Percentiles rank a stretch among this genome's conserved stretches.
These are phyloP conservation scores for Termitomyces sp. DNA, from an alignment of 768 basidiomycete genomes.

Conservation along the genomic window DNA sequence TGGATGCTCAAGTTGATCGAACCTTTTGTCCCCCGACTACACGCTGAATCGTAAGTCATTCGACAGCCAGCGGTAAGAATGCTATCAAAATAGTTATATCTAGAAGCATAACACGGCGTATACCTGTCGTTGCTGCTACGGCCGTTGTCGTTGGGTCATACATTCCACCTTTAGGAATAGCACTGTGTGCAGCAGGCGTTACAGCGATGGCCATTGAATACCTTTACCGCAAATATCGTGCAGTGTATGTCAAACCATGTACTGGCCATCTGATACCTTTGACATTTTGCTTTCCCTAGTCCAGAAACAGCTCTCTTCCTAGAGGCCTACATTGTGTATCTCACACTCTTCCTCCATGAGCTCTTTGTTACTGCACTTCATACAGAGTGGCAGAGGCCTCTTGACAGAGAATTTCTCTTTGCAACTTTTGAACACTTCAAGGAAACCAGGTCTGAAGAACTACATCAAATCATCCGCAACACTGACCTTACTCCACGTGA, in stretches of 20 bases:
- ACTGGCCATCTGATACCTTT: neutral
- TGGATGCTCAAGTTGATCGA: neutral
- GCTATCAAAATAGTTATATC: neutral
- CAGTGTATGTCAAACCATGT: neutral
- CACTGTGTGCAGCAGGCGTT: neutral
- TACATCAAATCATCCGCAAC: neutral
- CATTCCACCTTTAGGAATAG: neutral
- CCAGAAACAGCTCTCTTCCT: conserved; percentile 2
- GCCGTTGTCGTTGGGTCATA: neutral
- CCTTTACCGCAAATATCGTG: neutral
- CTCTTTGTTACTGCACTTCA: neutral
- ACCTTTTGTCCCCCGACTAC: neutral
- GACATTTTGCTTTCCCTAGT: neutral
- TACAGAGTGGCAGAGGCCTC: neutral
- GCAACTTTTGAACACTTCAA: neutral
- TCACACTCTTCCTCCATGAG: conserved; percentile 2
- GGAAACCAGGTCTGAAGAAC: neutral
- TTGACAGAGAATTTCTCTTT: neutral
- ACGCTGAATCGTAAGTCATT: neutral
- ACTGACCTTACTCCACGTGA: neutral
- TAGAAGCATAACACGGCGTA: neutral
- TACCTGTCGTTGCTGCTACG: neutral
- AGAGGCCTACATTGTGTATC: conserved; percentile 1
- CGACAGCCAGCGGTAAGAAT: neutral
- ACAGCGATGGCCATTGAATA: neutral